Conservation (phyloP, 495 filamentous ascomycete species). For the Schizothecium vesticola region DNA sequence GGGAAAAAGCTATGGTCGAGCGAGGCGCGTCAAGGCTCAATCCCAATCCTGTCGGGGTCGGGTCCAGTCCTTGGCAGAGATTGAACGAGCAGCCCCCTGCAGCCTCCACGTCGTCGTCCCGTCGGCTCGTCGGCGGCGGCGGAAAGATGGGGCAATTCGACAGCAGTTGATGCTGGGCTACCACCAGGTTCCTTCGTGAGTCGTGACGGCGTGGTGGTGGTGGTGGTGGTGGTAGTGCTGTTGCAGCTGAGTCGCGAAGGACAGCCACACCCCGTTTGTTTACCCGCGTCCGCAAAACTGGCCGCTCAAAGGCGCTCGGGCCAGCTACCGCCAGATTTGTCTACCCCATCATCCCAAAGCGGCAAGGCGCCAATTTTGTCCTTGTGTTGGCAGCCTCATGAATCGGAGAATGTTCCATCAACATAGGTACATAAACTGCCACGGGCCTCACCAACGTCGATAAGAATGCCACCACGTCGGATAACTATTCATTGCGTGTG, state of each 20-base stretch:
- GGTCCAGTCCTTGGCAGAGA: not conserved
- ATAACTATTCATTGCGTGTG: not conserved
- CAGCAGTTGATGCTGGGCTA: not conserved
- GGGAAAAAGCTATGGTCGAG: not conserved
- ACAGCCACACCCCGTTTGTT: conserved; percentile 23
- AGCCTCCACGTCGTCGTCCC: not conserved
- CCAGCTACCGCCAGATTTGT: not conserved
- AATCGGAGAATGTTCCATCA: too few relatives aligned
- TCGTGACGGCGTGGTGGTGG: not conserved
- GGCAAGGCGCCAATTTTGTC: not conserved
- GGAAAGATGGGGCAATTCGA: not conserved
- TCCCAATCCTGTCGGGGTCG: not conserved
- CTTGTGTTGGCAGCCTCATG: not conserved
- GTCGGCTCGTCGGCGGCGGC: not conserved
- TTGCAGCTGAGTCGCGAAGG: conserved; percentile 5
- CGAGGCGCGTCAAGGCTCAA: not conserved
- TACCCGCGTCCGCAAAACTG: conserved; percentile 15
- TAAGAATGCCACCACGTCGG: not conserved
- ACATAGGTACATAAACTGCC: too few relatives aligned
- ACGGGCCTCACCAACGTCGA: too few relatives aligned
- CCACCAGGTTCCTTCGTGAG: not conserved
- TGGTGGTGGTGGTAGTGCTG: not conserved
- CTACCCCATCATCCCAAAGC: not conserved
- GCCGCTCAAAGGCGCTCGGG: conserved; percentile 10
- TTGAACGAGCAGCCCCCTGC: not conserved